Base-by-base conservation (phyloP, 2,329 filamentous ascomycete species). In the Myriosclerotinia curreyana region DNA sequence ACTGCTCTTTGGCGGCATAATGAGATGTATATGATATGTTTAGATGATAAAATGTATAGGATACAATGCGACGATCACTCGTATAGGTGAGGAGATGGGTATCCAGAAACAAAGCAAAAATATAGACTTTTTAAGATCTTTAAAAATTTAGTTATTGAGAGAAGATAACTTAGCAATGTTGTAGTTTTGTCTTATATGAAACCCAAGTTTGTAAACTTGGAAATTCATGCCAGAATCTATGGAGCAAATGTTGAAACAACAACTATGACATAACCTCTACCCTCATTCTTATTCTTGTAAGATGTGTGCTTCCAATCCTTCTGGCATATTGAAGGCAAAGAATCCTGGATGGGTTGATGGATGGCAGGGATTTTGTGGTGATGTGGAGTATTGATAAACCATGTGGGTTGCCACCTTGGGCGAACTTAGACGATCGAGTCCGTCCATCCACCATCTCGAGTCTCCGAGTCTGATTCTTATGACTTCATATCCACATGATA, bases 201-300 rank as follows among this genome's bases (percentile, higher is more conserved):
- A 28, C 8, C 25, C 38, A 22, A 42, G 22, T 36, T 28, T 11
- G 51, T 55, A 46, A 62, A 62, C 60, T 62, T 62, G 60, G 60
- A 62, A 62, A 48, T n/a, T 46, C 50, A 46, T 61, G 59, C 48
- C 22, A 34, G 12, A 49, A 28, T 56, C 60, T 62, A 56, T 56
- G 60, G 60, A 62, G 49, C 59, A 46, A 58, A 42, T 42, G 36
- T 61, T 53, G 49, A 31, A 20, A 25, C 48, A 53, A 62, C 17
- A 38, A 38, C 60, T 62, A 62, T 62, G 60, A 62, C 60, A 62
- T 62, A 62, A 56, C 51, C 50, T 50, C 40, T 46, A 31, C 50
- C 50, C n/a, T 49, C 42, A 58, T 58, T 36, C 14, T 36, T 36
- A 36, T 36, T 42, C 55, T 22, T 48, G 55, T 38, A 48, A 34